These are phyloP conservation scores for Phylloporus sp. DNA, from an alignment of 768 basidiomycete species.

Conservation along the genomic window DNA sequence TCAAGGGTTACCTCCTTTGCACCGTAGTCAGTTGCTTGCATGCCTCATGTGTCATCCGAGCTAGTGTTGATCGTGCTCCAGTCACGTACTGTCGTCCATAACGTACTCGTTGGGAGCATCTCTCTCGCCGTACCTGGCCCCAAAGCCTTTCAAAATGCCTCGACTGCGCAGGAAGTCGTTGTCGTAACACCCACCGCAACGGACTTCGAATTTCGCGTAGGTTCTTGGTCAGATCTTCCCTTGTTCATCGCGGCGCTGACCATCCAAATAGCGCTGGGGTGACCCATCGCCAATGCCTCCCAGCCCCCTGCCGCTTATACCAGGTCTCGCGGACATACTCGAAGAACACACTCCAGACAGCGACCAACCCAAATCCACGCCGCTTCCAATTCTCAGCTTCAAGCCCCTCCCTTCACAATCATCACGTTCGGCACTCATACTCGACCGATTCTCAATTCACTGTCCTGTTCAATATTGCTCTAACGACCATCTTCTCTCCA, in stretches of 20 bases:
- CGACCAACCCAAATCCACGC: conserved; percentile 2
- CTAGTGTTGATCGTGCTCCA: conserved; percentile 16
- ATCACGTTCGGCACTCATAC: conserved; percentile 71
- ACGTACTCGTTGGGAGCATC: conserved; percentile 71
- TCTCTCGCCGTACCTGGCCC: conserved; percentile 72
- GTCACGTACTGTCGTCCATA: conserved; percentile 67
- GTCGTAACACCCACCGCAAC: conserved; percentile 58
- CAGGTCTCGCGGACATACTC: conserved; percentile 11
- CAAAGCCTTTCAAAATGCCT: conserved; percentile 74
- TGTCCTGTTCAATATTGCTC: conserved; percentile 69
- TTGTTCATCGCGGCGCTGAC: conserved; percentile 4
- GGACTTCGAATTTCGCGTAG: conserved; percentile 51
- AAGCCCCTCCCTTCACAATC: conserved; percentile 65
- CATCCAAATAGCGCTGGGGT: conserved; percentile 52
- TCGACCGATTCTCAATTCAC: conserved; percentile 66
- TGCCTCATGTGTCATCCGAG: not conserved
- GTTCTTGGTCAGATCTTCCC: conserved; percentile 17
- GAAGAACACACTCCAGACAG: conserved; percentile 7
- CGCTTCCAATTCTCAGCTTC: conserved; percentile 41
- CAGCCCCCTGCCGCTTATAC: conserved; percentile 36
- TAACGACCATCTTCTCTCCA: conserved; percentile 62
- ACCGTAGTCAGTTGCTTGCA: conserved; percentile 52
- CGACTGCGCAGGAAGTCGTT: conserved; percentile 77
- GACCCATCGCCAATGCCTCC: conserved; percentile 63
- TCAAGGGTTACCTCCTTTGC: conserved; percentile 71